phyloP scores from a whole-genome alignment of 257 asterid species.

The Nicotiana obtusifolia region DNA sequence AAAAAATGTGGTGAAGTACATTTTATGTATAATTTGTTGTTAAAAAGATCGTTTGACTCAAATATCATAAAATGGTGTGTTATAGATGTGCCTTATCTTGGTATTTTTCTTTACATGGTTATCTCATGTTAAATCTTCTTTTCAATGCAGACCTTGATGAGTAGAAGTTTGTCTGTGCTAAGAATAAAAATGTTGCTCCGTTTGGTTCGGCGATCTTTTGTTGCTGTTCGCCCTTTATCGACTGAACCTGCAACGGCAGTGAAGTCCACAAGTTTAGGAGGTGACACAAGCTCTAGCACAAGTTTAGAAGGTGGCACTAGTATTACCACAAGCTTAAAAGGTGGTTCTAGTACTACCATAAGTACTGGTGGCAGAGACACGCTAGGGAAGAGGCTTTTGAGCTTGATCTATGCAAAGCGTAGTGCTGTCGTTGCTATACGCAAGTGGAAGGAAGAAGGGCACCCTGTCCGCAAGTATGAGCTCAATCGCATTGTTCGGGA shows the following conservation, averaged over 20 bases:
- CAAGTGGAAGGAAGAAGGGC: constrained; percentile 90
- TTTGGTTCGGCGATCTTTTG: constrained; percentile 41
- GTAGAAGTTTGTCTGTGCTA: not conserved
- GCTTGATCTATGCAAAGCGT: constrained; percentile 62
- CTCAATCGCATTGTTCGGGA: constrained; percentile 85
- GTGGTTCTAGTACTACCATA: constrained; percentile 2
- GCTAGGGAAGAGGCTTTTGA: constrained; percentile 62
- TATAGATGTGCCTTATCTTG: not conserved
- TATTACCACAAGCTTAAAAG: not conserved
- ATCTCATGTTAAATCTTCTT: not conserved
- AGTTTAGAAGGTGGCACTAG: constrained; percentile 7
- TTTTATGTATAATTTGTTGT: not conserved
- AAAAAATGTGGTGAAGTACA: not conserved
- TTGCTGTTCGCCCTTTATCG: constrained; percentile 59
- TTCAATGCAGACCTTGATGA: not conserved
- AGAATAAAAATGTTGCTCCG: constrained; percentile 33
- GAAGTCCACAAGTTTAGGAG: constrained; percentile 17
- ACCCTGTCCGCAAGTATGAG: constrained; percentile 58
- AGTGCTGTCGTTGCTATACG: constrained; percentile 68
- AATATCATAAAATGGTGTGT: not conserved
- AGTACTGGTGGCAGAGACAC: constrained; percentile 46
- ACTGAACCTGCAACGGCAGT: constrained; percentile 32
- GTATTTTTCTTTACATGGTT: not conserved
- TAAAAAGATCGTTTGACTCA: not conserved
- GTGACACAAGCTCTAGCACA: constrained; percentile 4